Evolutionary conservation across 331 rosid species (phyloP).

Genomic region (Malus hybrid): DNA sequence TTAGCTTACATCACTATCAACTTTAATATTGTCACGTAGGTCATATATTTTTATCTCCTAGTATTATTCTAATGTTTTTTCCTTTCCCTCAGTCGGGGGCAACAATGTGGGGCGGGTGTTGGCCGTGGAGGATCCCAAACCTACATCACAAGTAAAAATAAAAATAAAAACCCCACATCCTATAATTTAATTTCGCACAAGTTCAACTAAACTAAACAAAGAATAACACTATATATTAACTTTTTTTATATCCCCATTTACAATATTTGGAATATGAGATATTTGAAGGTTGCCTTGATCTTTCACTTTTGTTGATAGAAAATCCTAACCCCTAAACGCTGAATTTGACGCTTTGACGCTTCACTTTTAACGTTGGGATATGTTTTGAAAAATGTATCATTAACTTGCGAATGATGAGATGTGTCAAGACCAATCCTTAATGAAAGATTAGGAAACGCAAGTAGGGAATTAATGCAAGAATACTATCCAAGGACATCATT

Average conservation of each 20-base stretch:
- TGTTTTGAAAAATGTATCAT: background rate
- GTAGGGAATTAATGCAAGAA: background rate
- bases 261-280: background rate
- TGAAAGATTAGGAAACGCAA: background rate
- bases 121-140: no score
- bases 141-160: no score
- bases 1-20: background rate
- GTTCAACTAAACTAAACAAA: background rate
- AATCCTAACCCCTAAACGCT: no score
- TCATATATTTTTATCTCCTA: background rate
- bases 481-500: background rate
- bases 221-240: background rate
- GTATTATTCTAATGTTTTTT: no score
- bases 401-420: background rate
- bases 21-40: background rate
- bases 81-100: background rate
- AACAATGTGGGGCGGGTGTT: no score
- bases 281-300: background rate
- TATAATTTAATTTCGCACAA: no score
- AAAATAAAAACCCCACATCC: no score
- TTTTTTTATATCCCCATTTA: background rate
- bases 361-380: no score
- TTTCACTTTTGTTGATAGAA: no score
- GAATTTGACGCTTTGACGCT: background rate
- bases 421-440: background rate